These are phyloP conservation scores for Arachis stenosperma DNA, from an alignment of 306 rosid species.

Conservation along the genomic window DNA sequence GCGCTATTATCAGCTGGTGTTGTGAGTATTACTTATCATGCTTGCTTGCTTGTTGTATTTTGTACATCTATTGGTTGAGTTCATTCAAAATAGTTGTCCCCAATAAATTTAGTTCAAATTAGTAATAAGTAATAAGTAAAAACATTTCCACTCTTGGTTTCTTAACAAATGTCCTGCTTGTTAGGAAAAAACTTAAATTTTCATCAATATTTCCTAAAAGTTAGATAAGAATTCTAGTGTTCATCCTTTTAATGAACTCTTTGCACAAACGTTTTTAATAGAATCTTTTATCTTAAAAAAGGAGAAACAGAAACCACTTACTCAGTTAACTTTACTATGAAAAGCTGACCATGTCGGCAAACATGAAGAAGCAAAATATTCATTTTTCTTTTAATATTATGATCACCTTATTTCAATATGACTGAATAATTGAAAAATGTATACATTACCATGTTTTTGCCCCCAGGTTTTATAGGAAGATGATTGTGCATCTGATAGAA, in stretches of 20 bases:
- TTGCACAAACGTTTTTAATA: not conserved
- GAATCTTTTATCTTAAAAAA: not conserved
- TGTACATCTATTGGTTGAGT: constrained; percentile 1
- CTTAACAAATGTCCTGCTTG: too few species aligned
- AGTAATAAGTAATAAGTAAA: too few species aligned
- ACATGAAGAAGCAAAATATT: not conserved
- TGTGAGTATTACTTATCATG: constrained; percentile 58
- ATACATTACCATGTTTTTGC: not conserved
- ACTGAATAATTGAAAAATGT: constrained; percentile 16
- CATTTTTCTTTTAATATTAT: constrained; percentile 17
- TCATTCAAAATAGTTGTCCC: not conserved
- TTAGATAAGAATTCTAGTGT: not conserved
- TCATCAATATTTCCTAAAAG: not conserved
- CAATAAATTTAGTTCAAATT: not conserved
- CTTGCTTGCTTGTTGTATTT: constrained; percentile 21
- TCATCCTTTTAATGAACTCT: constrained; percentile 1
- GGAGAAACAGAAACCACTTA: constrained; percentile 10
- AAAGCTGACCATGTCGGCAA: not conserved
- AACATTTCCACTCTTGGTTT: too few species aligned
- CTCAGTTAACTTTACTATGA: not conserved
- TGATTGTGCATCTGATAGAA: constrained; percentile 79
- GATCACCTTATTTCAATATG: constrained; percentile 1
- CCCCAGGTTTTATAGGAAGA: constrained; percentile 56
- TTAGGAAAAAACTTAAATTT: not conserved
- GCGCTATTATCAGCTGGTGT: constrained; percentile 77